Percentiles rank a stretch among this genome's conserved stretches.
Conservation (phyloP, 2,329 filamentous ascomycete genomes). For the Chaetomiaceae sp. region DNA sequence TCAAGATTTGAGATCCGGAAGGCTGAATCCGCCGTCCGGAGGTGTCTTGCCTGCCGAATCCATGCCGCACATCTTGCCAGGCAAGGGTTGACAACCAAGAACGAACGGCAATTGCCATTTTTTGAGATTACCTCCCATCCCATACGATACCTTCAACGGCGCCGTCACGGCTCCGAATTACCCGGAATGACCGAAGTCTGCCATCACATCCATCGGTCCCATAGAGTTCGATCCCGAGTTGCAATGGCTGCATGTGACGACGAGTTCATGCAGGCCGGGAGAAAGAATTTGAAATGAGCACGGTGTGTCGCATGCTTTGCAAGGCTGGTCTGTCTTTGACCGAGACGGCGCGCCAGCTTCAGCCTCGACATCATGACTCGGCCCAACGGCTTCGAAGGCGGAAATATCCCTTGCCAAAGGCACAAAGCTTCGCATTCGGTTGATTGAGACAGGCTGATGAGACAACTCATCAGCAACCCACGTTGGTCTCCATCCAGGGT, state of each 20-base stretch:
- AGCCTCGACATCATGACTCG: background rate
- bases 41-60: background rate
- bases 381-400: background rate
- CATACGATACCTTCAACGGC: background rate
- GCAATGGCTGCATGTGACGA: background rate
- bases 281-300: background rate
- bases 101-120: background rate
- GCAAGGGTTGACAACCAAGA: background rate
- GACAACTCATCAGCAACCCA: no score
- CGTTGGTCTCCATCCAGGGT: no score
- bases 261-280: background rate
- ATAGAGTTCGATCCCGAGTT: background rate
- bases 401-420: background rate
- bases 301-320: background rate
- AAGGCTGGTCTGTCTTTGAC: background rate
- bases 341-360: background rate
- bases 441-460: no score
- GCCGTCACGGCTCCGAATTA: background rate
- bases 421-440: background rate
- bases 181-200: conserved; percentile 1
- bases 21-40: background rate
- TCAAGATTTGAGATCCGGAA: background rate
- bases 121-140: background rate
- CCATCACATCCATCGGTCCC: background rate
- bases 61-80: background rate